phyloP scores from a whole-genome alignment of 768 basidiomycete species.

The Suillus luteus region DNA sequence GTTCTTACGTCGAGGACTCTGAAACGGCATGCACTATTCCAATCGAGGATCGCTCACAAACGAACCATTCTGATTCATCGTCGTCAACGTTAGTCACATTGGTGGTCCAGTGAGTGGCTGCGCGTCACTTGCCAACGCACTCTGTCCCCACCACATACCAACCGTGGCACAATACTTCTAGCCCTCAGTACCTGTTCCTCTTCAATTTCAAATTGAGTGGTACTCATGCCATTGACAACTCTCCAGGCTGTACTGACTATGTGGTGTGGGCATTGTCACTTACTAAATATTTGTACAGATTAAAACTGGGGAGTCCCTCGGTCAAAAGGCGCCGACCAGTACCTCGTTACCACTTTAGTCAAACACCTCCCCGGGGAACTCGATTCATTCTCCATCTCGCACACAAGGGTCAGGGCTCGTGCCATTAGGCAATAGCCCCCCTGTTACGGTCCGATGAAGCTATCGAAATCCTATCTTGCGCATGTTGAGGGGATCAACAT shows the following conservation, averaged over 20 bases:
- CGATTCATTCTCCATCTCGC: not conserved
- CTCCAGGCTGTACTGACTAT: too few relatives aligned
- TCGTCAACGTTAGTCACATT: not conserved
- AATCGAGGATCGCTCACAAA: not conserved
- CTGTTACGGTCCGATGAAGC: constrained; percentile 5
- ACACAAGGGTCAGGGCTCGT: not conserved
- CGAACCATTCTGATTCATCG: not conserved
- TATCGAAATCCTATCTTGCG: constrained; percentile 30
- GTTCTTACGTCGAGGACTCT: not conserved
- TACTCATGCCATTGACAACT: not conserved
- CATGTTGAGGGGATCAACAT: constrained; percentile 18
- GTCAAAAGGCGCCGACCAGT: not conserved
- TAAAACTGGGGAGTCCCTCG: not conserved
- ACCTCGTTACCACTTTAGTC: not conserved
- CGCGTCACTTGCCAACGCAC: not conserved
- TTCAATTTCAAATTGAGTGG: not conserved
- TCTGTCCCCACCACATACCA: too few relatives aligned
- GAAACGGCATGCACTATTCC: not conserved
- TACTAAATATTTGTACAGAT: not conserved
- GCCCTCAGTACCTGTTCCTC: not conserved
- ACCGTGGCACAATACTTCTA: not conserved
- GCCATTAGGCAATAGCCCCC: not conserved
- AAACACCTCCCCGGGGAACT: not conserved
- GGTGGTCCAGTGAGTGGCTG: not conserved
- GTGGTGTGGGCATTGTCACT: not conserved